Evolutionary conservation across 208 protist species (phyloP).

Genomic region (Leishmania gerbilli): DNA sequence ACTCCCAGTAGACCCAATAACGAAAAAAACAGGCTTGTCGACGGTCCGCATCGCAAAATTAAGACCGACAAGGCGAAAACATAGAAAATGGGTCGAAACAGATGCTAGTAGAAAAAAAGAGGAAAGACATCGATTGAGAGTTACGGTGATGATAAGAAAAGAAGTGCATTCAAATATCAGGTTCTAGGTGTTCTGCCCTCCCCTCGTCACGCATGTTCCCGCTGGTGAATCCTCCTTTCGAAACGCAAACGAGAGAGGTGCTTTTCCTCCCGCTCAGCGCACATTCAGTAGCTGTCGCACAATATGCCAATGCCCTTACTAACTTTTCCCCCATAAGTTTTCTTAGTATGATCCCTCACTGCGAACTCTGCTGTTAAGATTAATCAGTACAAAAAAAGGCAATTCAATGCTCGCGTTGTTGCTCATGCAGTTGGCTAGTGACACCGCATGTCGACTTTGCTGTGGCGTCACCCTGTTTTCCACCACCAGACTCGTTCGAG

Average conservation of each 20-base stretch:
- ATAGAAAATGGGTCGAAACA: neutral
- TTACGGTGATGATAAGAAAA: neutral
- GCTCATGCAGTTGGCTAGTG: neutral
- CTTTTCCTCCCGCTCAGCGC: neutral
- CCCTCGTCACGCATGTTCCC: neutral
- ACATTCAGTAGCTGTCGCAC: neutral
- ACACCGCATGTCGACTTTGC: neutral
- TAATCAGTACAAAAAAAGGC: slow-evolving; percentile 14
- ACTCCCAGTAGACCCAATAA: slow-evolving; percentile 85
- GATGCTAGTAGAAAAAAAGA: neutral
- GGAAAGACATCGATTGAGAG: neutral
- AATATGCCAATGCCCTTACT: neutral
- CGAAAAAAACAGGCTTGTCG: slow-evolving; percentile 64
- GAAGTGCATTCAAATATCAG: neutral
- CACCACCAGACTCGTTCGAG: neutral
- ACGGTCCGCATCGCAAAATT: slow-evolving; percentile 15
- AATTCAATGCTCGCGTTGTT: neutral
- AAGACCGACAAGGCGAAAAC: neutral
- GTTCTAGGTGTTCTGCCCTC: neutral
- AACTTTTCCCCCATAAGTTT: neutral
- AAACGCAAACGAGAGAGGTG: neutral
- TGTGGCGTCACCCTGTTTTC: neutral
- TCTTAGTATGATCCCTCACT: neutral
- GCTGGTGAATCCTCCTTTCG: neutral
- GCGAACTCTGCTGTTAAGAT: neutral